These are phyloP conservation scores for Erodium texanum DNA, from an alignment of 441 rosid species.

Conservation along the genomic window DNA sequence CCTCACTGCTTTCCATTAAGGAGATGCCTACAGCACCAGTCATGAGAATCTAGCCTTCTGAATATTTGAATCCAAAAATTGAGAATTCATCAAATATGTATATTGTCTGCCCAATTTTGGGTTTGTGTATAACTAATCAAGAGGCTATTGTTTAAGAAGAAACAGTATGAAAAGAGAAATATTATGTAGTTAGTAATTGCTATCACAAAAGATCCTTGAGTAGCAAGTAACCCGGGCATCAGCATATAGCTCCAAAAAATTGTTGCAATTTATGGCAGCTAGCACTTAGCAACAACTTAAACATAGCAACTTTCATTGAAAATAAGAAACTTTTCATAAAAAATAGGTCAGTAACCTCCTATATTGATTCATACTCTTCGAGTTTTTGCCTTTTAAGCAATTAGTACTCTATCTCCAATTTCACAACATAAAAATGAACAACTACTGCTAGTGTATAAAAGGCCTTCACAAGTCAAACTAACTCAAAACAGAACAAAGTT, in stretches of 20 bases:
- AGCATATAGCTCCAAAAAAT: neutral
- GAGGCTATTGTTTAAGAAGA: neutral
- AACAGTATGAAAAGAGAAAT: neutral
- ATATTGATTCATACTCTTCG: neutral
- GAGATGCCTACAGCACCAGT: constrained; percentile 31
- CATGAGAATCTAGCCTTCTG: constrained; percentile 30
- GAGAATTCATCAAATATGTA: neutral
- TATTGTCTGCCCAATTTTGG: neutral
- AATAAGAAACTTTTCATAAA: neutral
- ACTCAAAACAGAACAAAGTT: neutral
- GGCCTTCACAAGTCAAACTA: neutral
- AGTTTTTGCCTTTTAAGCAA: neutral
- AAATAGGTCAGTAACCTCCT: neutral
- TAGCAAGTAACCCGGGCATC: neutral
- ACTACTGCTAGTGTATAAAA: neutral
- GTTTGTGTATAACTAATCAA: neutral
- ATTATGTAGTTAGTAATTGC: neutral
- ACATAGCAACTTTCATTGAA: neutral
- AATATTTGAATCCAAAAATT: constrained; percentile 17
- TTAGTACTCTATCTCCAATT: neutral
- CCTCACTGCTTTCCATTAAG: constrained; percentile 64
- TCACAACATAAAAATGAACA: neutral
- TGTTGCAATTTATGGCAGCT: neutral
- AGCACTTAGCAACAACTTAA: neutral
- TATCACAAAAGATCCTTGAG: neutral